phyloP scores from a whole-genome alignment of 2,329 filamentous ascomycete genomes.

The Alternaria brassicicola region DNA sequence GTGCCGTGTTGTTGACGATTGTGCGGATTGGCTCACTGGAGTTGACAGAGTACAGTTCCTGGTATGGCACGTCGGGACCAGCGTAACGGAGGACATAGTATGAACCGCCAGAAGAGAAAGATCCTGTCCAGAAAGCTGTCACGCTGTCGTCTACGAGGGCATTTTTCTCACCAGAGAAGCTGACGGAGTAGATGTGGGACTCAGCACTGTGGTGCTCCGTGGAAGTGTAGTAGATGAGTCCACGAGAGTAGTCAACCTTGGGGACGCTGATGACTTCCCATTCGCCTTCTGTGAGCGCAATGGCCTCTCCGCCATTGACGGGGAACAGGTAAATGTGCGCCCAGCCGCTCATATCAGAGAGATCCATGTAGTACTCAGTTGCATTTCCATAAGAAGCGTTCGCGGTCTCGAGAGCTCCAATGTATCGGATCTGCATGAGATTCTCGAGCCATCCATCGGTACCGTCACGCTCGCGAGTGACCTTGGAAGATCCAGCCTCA shows the following conservation, averaged over 20 bases:
- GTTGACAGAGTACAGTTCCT: slow-evolving; percentile 67
- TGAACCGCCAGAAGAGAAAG: slow-evolving; percentile 66
- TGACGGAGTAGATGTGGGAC: slow-evolving; percentile 70
- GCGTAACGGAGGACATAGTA: slow-evolving; percentile 71
- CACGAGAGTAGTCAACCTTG: slow-evolving; percentile 63
- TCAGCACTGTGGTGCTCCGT: slow-evolving; percentile 71
- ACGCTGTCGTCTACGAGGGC: slow-evolving; percentile 67
- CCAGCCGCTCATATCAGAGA: slow-evolving; percentile 70
- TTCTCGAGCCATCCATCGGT: slow-evolving; percentile 68
- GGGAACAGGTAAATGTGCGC: slow-evolving; percentile 70
- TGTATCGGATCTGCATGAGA: slow-evolving; percentile 61
- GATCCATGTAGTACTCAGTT: slow-evolving; percentile 65
- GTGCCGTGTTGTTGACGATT: slow-evolving; percentile 64
- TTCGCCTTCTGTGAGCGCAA: slow-evolving; percentile 66
- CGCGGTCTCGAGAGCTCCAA: slow-evolving; percentile 52
- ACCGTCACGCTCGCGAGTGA: slow-evolving; percentile 64
- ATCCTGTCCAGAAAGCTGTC: slow-evolving; percentile 66
- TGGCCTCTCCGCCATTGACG: slow-evolving; percentile 60
- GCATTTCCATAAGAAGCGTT: slow-evolving; percentile 47
- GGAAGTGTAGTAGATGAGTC: slow-evolving; percentile 68
- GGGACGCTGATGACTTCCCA: slow-evolving; percentile 69
- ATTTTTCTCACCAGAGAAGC: slow-evolving; percentile 61
- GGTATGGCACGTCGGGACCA: slow-evolving; percentile 72
- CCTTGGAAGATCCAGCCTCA: slow-evolving; percentile 52
- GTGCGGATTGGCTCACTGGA: slow-evolving; percentile 62